These are phyloP conservation scores for Gloeophyllum trabeum DNA, from an alignment of 768 basidiomycete genomes.

Conservation along the genomic window DNA sequence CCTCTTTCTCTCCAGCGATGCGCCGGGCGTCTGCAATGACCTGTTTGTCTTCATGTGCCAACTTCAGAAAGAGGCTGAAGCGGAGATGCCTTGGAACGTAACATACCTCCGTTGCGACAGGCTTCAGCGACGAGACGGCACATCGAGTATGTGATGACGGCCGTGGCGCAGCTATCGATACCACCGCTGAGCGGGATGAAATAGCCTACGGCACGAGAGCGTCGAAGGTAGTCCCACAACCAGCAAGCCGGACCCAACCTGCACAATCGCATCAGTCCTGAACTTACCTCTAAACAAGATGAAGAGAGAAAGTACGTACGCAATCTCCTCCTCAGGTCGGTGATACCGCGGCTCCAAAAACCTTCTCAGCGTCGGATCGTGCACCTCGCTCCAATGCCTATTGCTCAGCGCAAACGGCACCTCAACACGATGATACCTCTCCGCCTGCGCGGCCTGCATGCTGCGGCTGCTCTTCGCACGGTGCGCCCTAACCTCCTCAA, in stretches of 20 bases:
- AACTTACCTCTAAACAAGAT: too few relatives aligned
- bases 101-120: slow-evolving; percentile 56
- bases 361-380: slow-evolving; percentile 9
- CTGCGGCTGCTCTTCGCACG: slow-evolving; percentile 74
- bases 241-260: slow-evolving; percentile 97
- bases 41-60: slow-evolving; percentile 47
- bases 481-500: slow-evolving; percentile 93
- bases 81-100: not conserved
- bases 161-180: slow-evolving; percentile 95
- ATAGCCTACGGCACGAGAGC: slow-evolving; percentile 89
- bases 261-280: too few relatives aligned
- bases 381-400: slow-evolving; percentile 46
- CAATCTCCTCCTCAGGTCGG: slow-evolving; percentile 91
- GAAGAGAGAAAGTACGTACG: slow-evolving; percentile 43
- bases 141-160: slow-evolving; percentile 95
- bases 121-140: slow-evolving; percentile 84
- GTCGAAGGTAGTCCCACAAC: slow-evolving; percentile 98
- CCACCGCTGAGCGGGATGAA: slow-evolving; percentile 94
- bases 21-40: slow-evolving; percentile 88
- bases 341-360: slow-evolving; percentile 59
- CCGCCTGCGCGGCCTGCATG: slow-evolving; percentile 76
- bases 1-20: slow-evolving; percentile 75
- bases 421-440: slow-evolving; percentile 73
- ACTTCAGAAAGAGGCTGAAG: too few relatives aligned
- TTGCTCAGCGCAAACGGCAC: slow-evolving; percentile 70